Base-by-base conservation (phyloP, 768 basidiomycete species). In the Mycena rosella region DNA sequence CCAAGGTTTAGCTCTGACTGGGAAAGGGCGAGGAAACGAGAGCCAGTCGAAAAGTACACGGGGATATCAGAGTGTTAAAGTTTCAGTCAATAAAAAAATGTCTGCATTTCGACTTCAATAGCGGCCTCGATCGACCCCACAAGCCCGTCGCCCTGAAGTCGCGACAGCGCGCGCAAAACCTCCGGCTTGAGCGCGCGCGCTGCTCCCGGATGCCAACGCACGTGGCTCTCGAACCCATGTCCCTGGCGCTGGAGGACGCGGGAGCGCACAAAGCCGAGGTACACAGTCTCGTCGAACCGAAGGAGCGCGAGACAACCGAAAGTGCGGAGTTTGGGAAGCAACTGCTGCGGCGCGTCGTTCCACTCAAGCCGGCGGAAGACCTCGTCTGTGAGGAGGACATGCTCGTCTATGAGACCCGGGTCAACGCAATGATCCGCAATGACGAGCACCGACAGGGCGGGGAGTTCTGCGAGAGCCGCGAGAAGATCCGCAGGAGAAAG, bases 271-370 rank as follows among this genome's bases (percentile, higher is more conserved):
- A 67, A 67, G 11, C 54, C 44, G 11, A 67, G 53, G 27, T 60
- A 49, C 22, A 63, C 18, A 8, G 51, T 30, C 49, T 66, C 55
- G 52, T 67, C 56, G 56, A 70, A 66, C 36, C 38, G 49, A 45
- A 70, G 56, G 48, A 67, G 49, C 47, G 65, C 34, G 34, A 70
- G 56, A 38, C 49, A 24, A n/a, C 65, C 65, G 42, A 70, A 61
- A 26, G 62, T 24, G 26, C 36, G 40, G 42, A 70, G 57, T 20
- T 58, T 42, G 14, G 65, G 65, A 29, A 65, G 10, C 7, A 70
- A 64, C 17, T 13, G 30, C 10, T 26, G 57, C 30, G 27, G 15
- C 44, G 14, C 6, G 42, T 27, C 18, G 15, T 51, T 26, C 17
- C 47, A 48, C 5, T 34, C 13, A 34, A 67, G 53, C 15, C 44